Conservation (phyloP, 495 filamentous ascomycete species). For the Tuber borchii region DNA sequence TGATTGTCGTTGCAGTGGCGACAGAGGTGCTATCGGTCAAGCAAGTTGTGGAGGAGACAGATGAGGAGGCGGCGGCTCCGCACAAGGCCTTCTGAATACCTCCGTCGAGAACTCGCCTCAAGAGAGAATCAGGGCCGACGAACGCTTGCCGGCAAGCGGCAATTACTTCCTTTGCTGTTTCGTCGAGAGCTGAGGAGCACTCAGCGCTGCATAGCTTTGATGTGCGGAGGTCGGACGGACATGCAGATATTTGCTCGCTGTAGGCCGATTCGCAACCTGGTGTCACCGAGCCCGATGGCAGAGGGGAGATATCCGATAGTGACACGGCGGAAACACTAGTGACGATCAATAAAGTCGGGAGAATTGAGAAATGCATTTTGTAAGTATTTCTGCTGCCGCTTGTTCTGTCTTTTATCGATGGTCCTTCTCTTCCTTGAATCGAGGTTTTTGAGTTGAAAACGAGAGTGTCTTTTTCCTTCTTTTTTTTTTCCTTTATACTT, state of each 20-base stretch:
- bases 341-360: conserved; percentile 17
- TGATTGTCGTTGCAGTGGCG: not conserved
- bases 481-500: not conserved
- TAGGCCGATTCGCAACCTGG: conserved; percentile 27
- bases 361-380: conserved; percentile 29
- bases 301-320: conserved; percentile 21
- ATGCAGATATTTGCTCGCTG: conserved; percentile 13
- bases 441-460: conserved; percentile 2
- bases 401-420: not conserved
- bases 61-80: conserved; percentile 7
- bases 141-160: conserved; percentile 30
- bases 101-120: conserved; percentile 25
- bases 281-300: conserved; percentile 17
- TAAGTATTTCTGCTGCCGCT: not conserved
- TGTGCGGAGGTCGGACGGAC: conserved; percentile 16
- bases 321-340: conserved; percentile 16
- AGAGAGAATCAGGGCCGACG: conserved; percentile 20
- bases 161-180: conserved; percentile 10
- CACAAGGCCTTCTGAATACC: conserved; percentile 25
- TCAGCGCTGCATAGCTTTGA: conserved; percentile 11
- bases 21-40: not conserved
- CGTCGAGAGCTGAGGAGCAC: conserved; percentile 18
- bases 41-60: not conserved
- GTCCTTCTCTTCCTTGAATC: not conserved
- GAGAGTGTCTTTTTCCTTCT: not conserved